Evolutionary conservation across 164 flowering plant genomes (phyloP).

Genomic region (Stephania cephalantha): DNA sequence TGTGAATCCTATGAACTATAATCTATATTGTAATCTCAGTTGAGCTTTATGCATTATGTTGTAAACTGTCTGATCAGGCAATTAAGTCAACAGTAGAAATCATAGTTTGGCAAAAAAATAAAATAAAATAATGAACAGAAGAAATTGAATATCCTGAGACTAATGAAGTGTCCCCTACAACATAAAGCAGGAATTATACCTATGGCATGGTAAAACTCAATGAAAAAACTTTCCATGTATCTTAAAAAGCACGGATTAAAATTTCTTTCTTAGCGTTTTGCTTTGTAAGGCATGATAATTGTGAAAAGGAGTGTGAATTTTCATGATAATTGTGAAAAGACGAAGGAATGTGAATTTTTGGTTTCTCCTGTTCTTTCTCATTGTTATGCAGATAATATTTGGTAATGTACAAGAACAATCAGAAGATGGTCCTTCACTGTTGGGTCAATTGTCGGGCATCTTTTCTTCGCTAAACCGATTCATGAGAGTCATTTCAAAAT

Average conservation of each 20-base stretch:
- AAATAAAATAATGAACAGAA: too few species aligned
- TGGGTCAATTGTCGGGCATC: slow-evolving; percentile 58
- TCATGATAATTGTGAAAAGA: not conserved
- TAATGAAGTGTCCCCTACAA: too few species aligned
- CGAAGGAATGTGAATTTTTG: not conserved
- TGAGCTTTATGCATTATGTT: too few species aligned
- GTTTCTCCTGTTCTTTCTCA: not conserved
- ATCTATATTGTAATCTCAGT: too few species aligned
- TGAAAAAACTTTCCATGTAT: not conserved
- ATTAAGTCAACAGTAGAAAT: too few species aligned
- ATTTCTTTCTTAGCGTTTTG: not conserved
- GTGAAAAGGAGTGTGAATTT: not conserved
- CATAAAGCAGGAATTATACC: too few species aligned
- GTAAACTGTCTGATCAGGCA: too few species aligned
- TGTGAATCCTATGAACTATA: too few species aligned
- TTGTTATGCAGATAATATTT: slow-evolving; percentile 56
- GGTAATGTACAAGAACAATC: slow-evolving; percentile 54
- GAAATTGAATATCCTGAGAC: too few species aligned
- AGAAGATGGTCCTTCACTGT: slow-evolving; percentile 54
- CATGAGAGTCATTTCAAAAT: slow-evolving; percentile 73
- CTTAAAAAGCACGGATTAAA: not conserved
- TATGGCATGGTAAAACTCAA: too few species aligned
- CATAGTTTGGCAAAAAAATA: too few species aligned
- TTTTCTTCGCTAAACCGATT: slow-evolving; percentile 71
- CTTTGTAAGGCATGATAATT: not conserved